Conservation (phyloP, 2,329 filamentous ascomycete species). For the Didymella pomorum region DNA sequence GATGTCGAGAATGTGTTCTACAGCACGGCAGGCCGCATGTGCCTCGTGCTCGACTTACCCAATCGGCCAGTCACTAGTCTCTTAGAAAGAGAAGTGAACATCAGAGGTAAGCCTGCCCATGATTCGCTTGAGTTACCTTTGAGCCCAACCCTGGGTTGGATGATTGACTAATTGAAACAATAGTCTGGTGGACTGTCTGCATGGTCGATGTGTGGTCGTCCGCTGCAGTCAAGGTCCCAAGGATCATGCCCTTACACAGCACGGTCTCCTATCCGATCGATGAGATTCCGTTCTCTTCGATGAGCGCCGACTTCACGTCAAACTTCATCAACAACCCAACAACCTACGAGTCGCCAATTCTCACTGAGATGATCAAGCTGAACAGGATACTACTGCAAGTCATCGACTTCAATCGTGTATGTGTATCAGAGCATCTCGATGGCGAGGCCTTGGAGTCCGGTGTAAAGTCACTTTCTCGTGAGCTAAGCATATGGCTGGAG, state of each 20-base stretch:
- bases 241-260: conserved; percentile 34
- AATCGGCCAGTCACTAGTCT: conserved; percentile 31
- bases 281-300: conserved; percentile 32
- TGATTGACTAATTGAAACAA: background rate
- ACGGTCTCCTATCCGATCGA: conserved; percentile 33
- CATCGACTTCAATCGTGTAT: conserved; percentile 35
- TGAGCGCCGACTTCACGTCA: conserved; percentile 25
- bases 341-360: conserved; percentile 27
- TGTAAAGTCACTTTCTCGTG: conserved; percentile 29
- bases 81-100: conserved; percentile 35
- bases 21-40: conserved; percentile 34
- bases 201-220: conserved; percentile 41
- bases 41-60: conserved; percentile 31
- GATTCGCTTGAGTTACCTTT: background rate
- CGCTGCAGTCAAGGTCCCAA: conserved; percentile 30
- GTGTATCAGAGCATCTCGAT: conserved; percentile 35
- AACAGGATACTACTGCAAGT: conserved; percentile 33
- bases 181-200: conserved; percentile 35
- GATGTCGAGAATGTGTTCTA: conserved; percentile 38
- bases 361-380: conserved; percentile 38
- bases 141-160: background rate
- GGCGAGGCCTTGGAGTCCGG: conserved; percentile 25
- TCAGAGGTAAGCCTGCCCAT: conserved; percentile 23
- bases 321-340: conserved; percentile 21
- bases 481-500: conserved; percentile 32